A percentile compares a stretch with the other conserved stretches of the same genome.
Conservation (phyloP, 2,329 filamentous ascomycete species). For the Ceratocystiopsis sp. region DNA sequence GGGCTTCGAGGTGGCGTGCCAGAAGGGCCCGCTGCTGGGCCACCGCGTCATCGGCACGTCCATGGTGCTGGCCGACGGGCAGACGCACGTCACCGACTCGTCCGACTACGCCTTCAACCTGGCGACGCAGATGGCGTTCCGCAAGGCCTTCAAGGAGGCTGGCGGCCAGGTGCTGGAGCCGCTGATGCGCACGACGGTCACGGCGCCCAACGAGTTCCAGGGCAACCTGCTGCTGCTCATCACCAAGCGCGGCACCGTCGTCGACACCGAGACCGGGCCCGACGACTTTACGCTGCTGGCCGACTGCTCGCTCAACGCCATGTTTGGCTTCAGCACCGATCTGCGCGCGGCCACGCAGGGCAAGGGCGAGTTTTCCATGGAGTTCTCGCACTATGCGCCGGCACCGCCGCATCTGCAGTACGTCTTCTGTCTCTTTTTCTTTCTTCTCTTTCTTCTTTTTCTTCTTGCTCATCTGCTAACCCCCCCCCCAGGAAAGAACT, state of each 20-base stretch:
- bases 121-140: slow-evolving; percentile 91
- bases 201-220: slow-evolving; percentile 92
- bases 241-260: slow-evolving; percentile 93
- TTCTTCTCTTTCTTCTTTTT: slow-evolving; percentile 3
- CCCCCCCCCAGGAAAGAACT: slow-evolving; percentile 33
- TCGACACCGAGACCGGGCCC: slow-evolving; percentile 82
- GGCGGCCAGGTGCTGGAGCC: slow-evolving; percentile 80
- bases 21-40: slow-evolving; percentile 78
- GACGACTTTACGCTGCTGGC: slow-evolving; percentile 89
- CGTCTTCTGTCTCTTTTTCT: slow-evolving; percentile 19
- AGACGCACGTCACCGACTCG: slow-evolving; percentile 94
- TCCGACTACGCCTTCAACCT: slow-evolving; percentile 92
- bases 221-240: slow-evolving; percentile 85
- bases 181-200: slow-evolving; percentile 95
- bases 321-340: slow-evolving; percentile 94
- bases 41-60: slow-evolving; percentile 78
- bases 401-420: slow-evolving; percentile 82
- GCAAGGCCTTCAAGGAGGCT: slow-evolving; percentile 72
- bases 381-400: slow-evolving; percentile 89
- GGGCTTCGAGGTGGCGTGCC: slow-evolving; percentile 69
- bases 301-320: slow-evolving; percentile 85
- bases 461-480: slow-evolving; percentile 12
- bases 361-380: slow-evolving; percentile 97
- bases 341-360: slow-evolving; percentile 87
- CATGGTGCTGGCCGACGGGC: slow-evolving; percentile 93